Percentiles rank a stretch among this genome's conserved stretches.
Conservation (phyloP, 73 alveolate genomes). For the Paramecium octaurelia region DNA sequence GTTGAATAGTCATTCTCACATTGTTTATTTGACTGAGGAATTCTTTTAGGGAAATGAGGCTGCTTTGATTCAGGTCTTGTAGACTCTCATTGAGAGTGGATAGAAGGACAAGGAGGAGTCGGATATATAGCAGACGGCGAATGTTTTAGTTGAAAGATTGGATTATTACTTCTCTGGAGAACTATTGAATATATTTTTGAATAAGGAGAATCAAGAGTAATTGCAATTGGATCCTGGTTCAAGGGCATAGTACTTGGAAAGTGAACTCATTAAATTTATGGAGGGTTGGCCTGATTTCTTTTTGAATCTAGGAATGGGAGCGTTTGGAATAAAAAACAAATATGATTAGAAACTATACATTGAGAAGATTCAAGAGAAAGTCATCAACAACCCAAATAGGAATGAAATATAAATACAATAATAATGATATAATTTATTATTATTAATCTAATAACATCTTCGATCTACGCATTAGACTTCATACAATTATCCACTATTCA, state of each 20-base stretch:
- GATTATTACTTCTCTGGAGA: not conserved
- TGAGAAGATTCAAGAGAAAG: not conserved
- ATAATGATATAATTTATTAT: not conserved
- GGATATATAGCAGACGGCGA: not conserved
- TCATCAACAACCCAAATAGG: not conserved
- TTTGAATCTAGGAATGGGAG: not conserved
- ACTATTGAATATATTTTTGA: not conserved
- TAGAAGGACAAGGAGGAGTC: not conserved
- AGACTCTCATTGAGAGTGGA: conserved; percentile 30
- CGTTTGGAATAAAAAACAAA: not conserved
- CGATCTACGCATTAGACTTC: not conserved
- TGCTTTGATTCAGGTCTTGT: not conserved
- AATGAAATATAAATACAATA: not conserved
- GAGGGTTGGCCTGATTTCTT: not conserved
- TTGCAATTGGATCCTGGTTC: not conserved
- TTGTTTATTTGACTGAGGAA: not conserved
- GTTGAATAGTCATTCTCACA: not conserved
- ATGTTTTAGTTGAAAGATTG: not conserved
- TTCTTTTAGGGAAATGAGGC: not conserved
- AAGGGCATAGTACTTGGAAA: not conserved
- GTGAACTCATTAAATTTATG: not conserved
- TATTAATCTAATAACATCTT: not conserved
- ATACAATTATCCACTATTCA: not conserved
- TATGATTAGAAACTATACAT: not conserved
- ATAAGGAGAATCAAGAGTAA: not conserved